Evolutionary conservation across 2,329 filamentous ascomycete species (phyloP), one percentile per base, ranked within the genome.

Genomic region (Phyllosticta ampelicida): DNA sequence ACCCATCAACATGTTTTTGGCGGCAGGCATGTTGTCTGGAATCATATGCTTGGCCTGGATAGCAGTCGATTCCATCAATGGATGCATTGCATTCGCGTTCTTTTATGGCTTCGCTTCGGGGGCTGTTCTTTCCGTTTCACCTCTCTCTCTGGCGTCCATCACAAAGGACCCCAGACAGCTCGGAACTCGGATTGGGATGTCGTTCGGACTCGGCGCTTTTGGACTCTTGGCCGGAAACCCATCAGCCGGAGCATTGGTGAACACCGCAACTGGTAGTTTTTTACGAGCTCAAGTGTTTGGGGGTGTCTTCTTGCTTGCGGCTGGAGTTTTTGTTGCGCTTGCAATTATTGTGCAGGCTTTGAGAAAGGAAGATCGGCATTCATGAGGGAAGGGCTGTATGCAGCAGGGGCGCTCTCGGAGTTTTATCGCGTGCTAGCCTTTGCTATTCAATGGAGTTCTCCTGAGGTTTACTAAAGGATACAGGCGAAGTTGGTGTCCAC

Each of bases 51-150:
- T 56, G 13, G 49, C 44, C 26, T 56, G 54, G 54, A 56, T 56
- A 16, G 48, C 26, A 18, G 49, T 56, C 9, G 16, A 13, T 18
- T 29, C 48, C 1, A 26, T 19, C 6, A 20, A n/a, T 6, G 48
- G 48, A 4, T 44, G 49, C 44, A 26, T 51, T 1, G n/a, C 49
- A 9, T 56, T 48, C 16, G 54, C 54, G n/a, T 48, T 49, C 5
- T 51, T 56, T 18, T 56, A 56, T 26, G 54, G 54, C 10, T 51
- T 56, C 48, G 23, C 50, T 51, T 48, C 54, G 6, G 49, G 49
- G 21, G 54, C 48, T n/a, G 49, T 56, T 18, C 54, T 56, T 51
- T 26, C 54, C 26, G 16, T 21, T 44, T 29, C 11, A n/a, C 54
- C n/a, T 20, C 28, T 16, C 11, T 51, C 3, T 44, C 29, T 51